phyloP scores from a whole-genome alignment of 2,329 filamentous ascomycete genomes.

The Ophiostoma piceae region DNA sequence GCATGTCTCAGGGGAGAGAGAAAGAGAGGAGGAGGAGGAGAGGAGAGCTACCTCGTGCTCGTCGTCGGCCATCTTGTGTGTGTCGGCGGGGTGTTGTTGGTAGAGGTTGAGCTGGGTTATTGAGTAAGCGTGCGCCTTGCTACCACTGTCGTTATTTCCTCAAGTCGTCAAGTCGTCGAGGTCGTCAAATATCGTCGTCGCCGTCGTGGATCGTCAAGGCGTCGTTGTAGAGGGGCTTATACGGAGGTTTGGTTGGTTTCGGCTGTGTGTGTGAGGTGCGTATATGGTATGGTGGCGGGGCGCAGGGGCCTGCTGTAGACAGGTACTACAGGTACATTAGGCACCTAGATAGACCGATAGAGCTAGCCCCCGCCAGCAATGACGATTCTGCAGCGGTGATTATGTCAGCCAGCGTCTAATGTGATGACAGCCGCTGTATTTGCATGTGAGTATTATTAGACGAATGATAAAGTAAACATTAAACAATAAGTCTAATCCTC shows the following conservation, averaged over 20 bases:
- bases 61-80: conserved; percentile 26
- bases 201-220: background rate
- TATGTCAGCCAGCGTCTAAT: background rate
- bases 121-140: background rate
- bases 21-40: background rate
- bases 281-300: background rate
- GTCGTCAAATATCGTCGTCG: too few relatives aligned
- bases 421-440: background rate
- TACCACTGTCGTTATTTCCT: background rate
- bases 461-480: too few relatives aligned
- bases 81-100: background rate
- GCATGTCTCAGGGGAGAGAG: background rate
- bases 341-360: background rate
- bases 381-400: background rate
- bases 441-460: too few relatives aligned
- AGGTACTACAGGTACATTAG: background rate
- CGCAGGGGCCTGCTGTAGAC: background rate
- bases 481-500: too few relatives aligned
- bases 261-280: background rate
- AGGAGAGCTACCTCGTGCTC: conserved; percentile 33
- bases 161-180: too few relatives aligned
- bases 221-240: conserved; percentile 7
- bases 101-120: background rate
- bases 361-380: conserved; percentile 2
- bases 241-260: conserved; percentile 1